These are phyloP conservation scores for Petunia axillaris DNA, from an alignment of 257 asterid species.

Conservation along the genomic window DNA sequence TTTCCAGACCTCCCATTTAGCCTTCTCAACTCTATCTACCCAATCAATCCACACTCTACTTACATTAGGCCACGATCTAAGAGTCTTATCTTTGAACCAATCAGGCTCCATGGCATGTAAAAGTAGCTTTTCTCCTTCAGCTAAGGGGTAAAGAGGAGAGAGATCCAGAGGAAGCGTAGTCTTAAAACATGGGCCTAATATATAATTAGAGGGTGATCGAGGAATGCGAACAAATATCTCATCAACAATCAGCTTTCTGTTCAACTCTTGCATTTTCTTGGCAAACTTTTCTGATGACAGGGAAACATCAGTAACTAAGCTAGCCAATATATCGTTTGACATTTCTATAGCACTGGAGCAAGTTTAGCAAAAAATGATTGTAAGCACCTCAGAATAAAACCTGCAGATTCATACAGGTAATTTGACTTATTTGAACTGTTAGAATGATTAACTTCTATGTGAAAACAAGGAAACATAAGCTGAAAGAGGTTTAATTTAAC, in stretches of 20 bases:
- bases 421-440: not conserved
- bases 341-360: not conserved
- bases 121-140: constrained; percentile 28
- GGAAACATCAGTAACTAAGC: not conserved
- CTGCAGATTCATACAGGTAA: not conserved
- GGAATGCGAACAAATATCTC: constrained; percentile 21
- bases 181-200: constrained; percentile 31
- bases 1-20: constrained; percentile 27
- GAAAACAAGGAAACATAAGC: not conserved
- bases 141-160: constrained; percentile 25
- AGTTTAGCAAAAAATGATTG: not conserved
- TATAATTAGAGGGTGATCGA: not conserved
- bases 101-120: constrained; percentile 17
- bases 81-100: not conserved
- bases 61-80: constrained; percentile 25
- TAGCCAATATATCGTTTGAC: not conserved
- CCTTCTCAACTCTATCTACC: constrained; percentile 28
- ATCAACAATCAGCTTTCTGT: not conserved
- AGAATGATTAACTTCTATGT: not conserved
- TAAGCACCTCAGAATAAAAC: not conserved
- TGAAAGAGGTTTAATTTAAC: not conserved
- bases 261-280: constrained; percentile 17
- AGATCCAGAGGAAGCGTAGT: not conserved
- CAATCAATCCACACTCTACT: constrained; percentile 27
- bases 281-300: constrained; percentile 12